Evolutionary conservation across 495 filamentous ascomycete genomes (phyloP).

Genomic region (Aspergillus asperescens): DNA sequence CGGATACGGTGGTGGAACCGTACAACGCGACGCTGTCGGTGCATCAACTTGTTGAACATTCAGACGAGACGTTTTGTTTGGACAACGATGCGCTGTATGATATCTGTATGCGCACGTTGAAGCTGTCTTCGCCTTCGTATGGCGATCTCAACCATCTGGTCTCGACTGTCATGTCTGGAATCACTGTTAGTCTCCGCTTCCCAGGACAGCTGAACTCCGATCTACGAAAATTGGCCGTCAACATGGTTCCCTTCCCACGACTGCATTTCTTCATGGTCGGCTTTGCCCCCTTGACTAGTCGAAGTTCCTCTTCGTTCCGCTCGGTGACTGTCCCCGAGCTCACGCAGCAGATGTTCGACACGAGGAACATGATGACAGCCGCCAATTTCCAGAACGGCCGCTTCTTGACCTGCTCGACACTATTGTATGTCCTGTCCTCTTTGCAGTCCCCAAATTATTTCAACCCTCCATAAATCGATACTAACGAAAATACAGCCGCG

Average conservation of each 20-base stretch:
- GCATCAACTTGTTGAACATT: conserved; percentile 99
- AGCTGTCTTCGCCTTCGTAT: conserved; percentile 95
- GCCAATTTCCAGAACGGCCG: conserved; percentile 99
- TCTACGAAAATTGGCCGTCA: conserved; percentile 97
- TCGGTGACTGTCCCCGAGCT: conserved; percentile 96
- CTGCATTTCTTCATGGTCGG: conserved; percentile 99
- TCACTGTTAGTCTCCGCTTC: conserved; percentile 97
- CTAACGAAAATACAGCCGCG: conserved; percentile 57
- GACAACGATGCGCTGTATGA: conserved; percentile 99
- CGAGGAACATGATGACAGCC: conserved; percentile 99
- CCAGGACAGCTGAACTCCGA: conserved; percentile 99
- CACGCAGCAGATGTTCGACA: conserved; percentile 99
- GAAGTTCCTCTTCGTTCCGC: conserved; percentile 91
- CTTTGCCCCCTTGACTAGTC: conserved; percentile 97
- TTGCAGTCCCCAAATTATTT: background rate
- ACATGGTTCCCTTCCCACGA: conserved; percentile 99
- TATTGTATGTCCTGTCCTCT: conserved; percentile 86
- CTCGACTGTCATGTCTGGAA: conserved; percentile 98
- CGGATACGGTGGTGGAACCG: conserved; percentile 98
- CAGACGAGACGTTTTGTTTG: conserved; percentile 99
- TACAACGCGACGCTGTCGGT: conserved; percentile 99
- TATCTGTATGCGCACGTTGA: conserved; percentile 99
- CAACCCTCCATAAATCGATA: conserved; percentile 24
- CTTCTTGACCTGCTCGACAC: conserved; percentile 98
- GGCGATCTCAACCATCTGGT: conserved; percentile 99